A percentile compares a stretch with the other conserved stretches of the same genome.
These are phyloP conservation scores for Psidium guajava DNA, from an alignment of 345 rosid species.

Conservation along the genomic window DNA sequence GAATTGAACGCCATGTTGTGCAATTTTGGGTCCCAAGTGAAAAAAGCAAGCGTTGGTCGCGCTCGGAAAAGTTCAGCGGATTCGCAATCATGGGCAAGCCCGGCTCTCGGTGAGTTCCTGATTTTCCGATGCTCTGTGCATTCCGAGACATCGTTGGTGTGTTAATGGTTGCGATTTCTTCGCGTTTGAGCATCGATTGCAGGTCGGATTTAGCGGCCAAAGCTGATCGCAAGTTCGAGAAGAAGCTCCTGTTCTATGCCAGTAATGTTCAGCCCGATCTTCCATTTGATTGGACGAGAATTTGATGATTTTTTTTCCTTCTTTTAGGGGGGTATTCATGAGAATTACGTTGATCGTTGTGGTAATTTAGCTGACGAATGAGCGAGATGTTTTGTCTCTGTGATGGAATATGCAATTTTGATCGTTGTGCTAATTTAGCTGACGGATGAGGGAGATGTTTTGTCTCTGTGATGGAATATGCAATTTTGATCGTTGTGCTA, in stretches of 20 bases:
- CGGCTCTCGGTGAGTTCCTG: background rate
- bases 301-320: background rate
- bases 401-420: background rate
- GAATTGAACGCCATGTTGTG: background rate
- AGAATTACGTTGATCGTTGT: background rate
- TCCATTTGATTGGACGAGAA: background rate
- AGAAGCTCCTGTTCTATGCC: slow-evolving; percentile 47
- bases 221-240: slow-evolving; percentile 43
- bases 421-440: background rate
- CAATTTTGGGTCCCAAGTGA: background rate
- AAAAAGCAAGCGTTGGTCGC: background rate
- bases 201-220: slow-evolving; percentile 16
- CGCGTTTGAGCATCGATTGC: background rate
- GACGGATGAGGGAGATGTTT: too few species aligned
- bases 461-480: background rate
- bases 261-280: slow-evolving; percentile 16
- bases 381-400: too few species aligned
- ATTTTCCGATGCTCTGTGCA: background rate
- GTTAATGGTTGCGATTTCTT: background rate
- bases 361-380: background rate
- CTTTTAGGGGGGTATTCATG: background rate
- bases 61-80: background rate
- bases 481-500: background rate
- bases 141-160: background rate
- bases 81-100: slow-evolving; percentile 9